Conservation (phyloP, 345 rosid genomes). For the Eucalyptus pauciflora region DNA sequence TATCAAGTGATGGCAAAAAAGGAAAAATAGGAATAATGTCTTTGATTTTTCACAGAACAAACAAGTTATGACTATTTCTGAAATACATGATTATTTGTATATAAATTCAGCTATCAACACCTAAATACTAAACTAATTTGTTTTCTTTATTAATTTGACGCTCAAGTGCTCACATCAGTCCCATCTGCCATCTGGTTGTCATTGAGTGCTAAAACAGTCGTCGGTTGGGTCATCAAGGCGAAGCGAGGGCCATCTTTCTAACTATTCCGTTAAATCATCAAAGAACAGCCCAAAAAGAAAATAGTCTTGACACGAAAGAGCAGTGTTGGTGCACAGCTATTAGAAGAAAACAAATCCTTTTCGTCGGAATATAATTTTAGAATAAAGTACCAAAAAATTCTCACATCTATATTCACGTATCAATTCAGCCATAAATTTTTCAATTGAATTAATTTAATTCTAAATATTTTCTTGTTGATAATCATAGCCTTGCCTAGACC, state of each 20-base stretch:
- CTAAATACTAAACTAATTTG: background rate
- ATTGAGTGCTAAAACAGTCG: background rate
- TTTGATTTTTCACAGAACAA: background rate
- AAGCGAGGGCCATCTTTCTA: background rate
- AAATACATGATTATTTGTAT: background rate
- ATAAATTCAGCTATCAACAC: background rate
- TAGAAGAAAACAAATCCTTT: background rate
- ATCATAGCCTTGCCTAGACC: too few species aligned
- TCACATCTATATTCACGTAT: accelerated
- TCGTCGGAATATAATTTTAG: background rate
- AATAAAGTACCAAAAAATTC: background rate
- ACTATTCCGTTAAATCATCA: background rate
- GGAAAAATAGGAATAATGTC: background rate
- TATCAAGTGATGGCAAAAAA: background rate
- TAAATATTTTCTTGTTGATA: too few species aligned
- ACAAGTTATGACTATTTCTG: background rate
- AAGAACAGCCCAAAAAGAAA: background rate
- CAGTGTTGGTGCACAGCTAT: background rate
- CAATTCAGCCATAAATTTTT: too few species aligned
- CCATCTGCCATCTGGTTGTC: background rate
- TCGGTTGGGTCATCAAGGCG: background rate
- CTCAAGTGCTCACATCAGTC: background rate
- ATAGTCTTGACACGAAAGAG: background rate
- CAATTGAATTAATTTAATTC: too few species aligned
- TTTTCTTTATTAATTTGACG: background rate